phyloP scores from a whole-genome alignment of 306 rosid genomes.

The Potentilla sterilis region DNA sequence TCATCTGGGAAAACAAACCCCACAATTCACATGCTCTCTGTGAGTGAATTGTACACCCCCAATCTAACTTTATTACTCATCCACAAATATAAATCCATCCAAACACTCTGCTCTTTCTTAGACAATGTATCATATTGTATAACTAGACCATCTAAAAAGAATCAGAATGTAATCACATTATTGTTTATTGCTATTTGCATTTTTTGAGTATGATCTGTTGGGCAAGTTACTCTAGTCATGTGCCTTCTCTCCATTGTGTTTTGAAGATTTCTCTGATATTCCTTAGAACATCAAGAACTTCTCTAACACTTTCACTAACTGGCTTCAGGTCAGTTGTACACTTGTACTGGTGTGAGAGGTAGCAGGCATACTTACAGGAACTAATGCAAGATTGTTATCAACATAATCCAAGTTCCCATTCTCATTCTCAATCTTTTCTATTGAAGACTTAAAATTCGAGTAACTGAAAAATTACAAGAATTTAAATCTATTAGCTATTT shows the following conservation, averaged over 20 bases:
- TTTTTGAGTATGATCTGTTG: slow-evolving; percentile 23
- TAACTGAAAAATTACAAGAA: slow-evolving; percentile 34
- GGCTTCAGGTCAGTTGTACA: slow-evolving; percentile 39
- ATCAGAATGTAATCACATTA: slow-evolving; percentile 16
- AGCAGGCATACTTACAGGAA: slow-evolving; percentile 37
- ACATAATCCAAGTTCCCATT: slow-evolving; percentile 28
- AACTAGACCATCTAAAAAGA: slow-evolving; percentile 18
- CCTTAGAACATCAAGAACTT: slow-evolving; percentile 52
- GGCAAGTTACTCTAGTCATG: slow-evolving; percentile 40
- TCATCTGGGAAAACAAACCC: slow-evolving; percentile 36
- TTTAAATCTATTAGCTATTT: slow-evolving; percentile 8
- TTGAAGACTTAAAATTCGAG: slow-evolving; percentile 42
- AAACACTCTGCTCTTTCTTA: slow-evolving; percentile 1
- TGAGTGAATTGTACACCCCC: slow-evolving; percentile 30
- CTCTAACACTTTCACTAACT: slow-evolving; percentile 41
- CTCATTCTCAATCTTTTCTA: slow-evolving; percentile 37
- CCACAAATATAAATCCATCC: slow-evolving; percentile 11
- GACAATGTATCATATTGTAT: slow-evolving; percentile 14
- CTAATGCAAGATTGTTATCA: slow-evolving; percentile 51
- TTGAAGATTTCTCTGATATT: slow-evolving; percentile 47
- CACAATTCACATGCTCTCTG: slow-evolving; percentile 66
- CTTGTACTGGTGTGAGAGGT: slow-evolving; percentile 29
- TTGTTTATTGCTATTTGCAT: slow-evolving; percentile 7
- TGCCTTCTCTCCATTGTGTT: slow-evolving; percentile 45
- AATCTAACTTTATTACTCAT: slow-evolving; percentile 29